These are phyloP conservation scores for Digitaria exilis DNA, from an alignment of 202 grass and related monocot species.

Conservation along the genomic window DNA sequence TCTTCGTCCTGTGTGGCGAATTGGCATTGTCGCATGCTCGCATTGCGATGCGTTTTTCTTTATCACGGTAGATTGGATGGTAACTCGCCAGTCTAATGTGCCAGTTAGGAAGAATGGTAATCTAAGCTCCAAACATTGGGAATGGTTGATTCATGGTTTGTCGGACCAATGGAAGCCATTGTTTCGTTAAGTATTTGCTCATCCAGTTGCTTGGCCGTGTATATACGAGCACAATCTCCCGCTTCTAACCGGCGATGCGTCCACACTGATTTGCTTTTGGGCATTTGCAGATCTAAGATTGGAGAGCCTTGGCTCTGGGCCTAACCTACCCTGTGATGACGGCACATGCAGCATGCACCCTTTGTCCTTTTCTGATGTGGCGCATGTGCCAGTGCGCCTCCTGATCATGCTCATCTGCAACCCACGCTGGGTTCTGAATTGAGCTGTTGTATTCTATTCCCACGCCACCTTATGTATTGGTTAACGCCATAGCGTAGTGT, in stretches of 20 bases:
- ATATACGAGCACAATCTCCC: not conserved
- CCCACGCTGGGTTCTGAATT: not conserved
- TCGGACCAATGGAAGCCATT: not conserved
- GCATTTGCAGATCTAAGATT: slow-evolving; percentile 4
- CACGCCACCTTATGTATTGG: not conserved
- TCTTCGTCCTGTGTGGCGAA: not conserved
- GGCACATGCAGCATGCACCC: slow-evolving; percentile 18
- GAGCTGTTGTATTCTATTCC: not conserved
- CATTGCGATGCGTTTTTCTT: not conserved
- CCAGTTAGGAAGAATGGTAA: no score
- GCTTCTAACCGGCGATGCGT: not conserved
- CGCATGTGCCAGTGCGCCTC: slow-evolving; percentile 14
- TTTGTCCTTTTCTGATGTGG: not conserved
- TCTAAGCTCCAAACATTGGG: not conserved
- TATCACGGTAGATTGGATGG: not conserved
- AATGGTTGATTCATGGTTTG: not conserved
- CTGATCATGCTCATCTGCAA: not conserved
- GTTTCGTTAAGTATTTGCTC: not conserved
- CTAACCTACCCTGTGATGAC: slow-evolving; percentile 24
- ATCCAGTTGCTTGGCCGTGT: not conserved
- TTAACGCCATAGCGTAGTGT: not conserved
- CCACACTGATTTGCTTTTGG: not conserved
- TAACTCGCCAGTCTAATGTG: not conserved
- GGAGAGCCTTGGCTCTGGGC: not conserved
- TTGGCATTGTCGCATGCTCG: not conserved